Conservation (phyloP, 306 rosid genomes). For the Dryas alaskensis region DNA sequence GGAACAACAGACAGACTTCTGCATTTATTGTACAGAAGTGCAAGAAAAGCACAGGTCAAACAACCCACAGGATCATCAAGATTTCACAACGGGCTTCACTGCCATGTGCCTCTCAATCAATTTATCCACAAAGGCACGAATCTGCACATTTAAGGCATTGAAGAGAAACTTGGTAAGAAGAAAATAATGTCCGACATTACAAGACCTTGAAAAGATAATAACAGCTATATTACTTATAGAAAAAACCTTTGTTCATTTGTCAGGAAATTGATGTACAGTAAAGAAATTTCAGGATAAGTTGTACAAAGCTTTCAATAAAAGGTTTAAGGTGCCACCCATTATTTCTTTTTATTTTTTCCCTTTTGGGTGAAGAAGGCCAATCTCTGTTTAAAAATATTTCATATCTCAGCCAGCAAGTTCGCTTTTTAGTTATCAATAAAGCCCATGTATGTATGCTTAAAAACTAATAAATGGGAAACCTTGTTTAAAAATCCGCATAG, state of each 20-base stretch:
- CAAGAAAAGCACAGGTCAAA: constrained; percentile 23
- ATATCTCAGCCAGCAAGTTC: constrained; percentile 23
- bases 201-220: constrained; percentile 12
- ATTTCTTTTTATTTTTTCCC: not conserved
- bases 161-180: constrained; percentile 30
- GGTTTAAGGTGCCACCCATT: constrained; percentile 11
- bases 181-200: constrained; percentile 16
- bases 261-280: constrained; percentile 3
- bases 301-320: constrained; percentile 1
- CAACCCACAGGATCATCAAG: constrained; percentile 38
- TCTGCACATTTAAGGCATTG: constrained; percentile 55
- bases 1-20: constrained; percentile 29
- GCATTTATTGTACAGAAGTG: constrained; percentile 22
- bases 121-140: constrained; percentile 87
- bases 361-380: not conserved
- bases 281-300: not conserved
- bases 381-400: not conserved
- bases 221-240: not conserved
- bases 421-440: not conserved
- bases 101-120: constrained; percentile 87
- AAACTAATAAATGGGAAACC: too few species aligned
- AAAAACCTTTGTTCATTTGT: not conserved
- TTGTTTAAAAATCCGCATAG: not conserved
- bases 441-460: too few species aligned
- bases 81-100: constrained; percentile 44